Percentiles rank a stretch among this genome's conserved stretches.
These are phyloP conservation scores for Pichia sp. DNA, from an alignment of 1,139 yeast genomes.

Conservation along the genomic window DNA sequence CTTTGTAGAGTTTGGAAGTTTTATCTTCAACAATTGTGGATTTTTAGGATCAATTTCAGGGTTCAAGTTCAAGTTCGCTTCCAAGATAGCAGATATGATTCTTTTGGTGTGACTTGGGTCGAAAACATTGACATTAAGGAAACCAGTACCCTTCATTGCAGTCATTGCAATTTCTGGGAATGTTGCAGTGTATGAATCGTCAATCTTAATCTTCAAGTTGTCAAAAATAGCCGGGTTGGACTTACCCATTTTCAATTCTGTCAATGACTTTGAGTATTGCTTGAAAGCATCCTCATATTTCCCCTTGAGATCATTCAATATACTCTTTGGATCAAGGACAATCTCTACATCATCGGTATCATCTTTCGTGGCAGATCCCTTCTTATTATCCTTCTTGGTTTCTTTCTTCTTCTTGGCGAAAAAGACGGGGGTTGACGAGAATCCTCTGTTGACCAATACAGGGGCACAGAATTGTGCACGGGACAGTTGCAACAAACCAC, in stretches of 20 bases:
- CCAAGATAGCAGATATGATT: conserved; percentile 63
- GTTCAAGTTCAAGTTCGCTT: conserved; percentile 63
- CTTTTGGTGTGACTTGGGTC: conserved; percentile 69
- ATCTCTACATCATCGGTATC: conserved; percentile 21
- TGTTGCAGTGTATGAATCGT: conserved; percentile 35
- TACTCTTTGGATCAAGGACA: conserved; percentile 25
- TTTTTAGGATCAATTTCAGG: conserved; percentile 71
- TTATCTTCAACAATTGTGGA: conserved; percentile 65
- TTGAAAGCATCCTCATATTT: conserved; percentile 46
- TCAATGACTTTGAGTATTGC: conserved; percentile 46
- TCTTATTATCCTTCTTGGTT: conserved; percentile 5
- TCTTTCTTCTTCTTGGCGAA: conserved; percentile 11
- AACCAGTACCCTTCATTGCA: conserved; percentile 53
- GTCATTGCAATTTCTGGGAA: conserved; percentile 71
- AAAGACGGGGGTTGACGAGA: conserved; percentile 5
- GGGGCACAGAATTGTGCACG: no score
- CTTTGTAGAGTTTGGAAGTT: conserved; percentile 68
- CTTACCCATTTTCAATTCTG: conserved; percentile 60
- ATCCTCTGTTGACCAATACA: no score
- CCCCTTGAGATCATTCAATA: conserved; percentile 35
- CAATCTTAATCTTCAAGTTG: conserved; percentile 45
- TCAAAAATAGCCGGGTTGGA: conserved; percentile 64
- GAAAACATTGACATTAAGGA: conserved; percentile 65
- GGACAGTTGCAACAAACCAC: no score
- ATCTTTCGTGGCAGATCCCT: conserved; percentile 7